Percentiles rank a stretch among this genome's conserved stretches.
phyloP scores from a whole-genome alignment of 2,329 filamentous ascomycete species.

The Botryosphaeria agaves region DNA sequence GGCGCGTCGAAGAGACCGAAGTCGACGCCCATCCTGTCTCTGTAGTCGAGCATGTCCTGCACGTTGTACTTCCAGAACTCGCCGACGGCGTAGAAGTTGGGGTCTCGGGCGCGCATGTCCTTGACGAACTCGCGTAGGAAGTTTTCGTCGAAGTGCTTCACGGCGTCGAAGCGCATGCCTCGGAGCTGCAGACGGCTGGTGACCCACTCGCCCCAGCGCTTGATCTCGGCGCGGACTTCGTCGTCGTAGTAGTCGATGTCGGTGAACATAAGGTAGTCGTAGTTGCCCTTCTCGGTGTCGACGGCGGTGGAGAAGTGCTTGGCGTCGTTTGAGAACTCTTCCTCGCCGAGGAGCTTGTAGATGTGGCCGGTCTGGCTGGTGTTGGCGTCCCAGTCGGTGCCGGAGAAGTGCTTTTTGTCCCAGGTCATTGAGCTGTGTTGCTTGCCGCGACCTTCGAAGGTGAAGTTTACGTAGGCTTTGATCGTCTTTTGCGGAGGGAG shows the following conservation, averaged over 20 bases:
- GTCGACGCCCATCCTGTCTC: conserved; percentile 39
- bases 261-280: conserved; percentile 54
- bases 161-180: conserved; percentile 54
- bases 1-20: conserved; percentile 50
- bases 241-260: conserved; percentile 48
- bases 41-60: conserved; percentile 36
- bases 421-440: conserved; percentile 46
- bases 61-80: conserved; percentile 51
- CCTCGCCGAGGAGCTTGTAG: conserved; percentile 48
- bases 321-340: conserved; percentile 24
- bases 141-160: conserved; percentile 52
- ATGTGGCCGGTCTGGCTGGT: conserved; percentile 41
- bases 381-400: conserved; percentile 46
- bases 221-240: conserved; percentile 46
- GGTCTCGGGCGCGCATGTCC: conserved; percentile 31
- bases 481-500: conserved; percentile 42
- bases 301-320: conserved; percentile 48
- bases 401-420: conserved; percentile 49
- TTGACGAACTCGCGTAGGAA: conserved; percentile 50
- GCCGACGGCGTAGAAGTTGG: conserved; percentile 45
- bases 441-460: conserved; percentile 43
- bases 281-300: conserved; percentile 47
- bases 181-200: conserved; percentile 40
- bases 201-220: conserved; percentile 53
- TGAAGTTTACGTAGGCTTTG: conserved; percentile 49